phyloP scores from a whole-genome alignment of 202 grass and related monocot species.

The Thinopyrum obtusiflorum region DNA sequence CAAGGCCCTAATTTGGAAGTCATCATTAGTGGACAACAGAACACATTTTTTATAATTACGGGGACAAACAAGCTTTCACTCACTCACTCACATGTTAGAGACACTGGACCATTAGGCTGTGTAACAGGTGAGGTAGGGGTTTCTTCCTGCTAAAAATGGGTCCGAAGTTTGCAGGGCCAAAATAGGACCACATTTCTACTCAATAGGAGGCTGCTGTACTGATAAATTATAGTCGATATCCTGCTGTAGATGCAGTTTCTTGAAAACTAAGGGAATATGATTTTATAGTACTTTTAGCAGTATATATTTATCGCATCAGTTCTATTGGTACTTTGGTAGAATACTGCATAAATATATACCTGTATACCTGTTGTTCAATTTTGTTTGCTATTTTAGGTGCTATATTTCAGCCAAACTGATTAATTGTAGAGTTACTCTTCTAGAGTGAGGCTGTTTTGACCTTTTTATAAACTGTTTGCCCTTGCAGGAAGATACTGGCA shows the following conservation, averaged over 20 bases:
- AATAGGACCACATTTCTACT: neutral
- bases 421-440: neutral
- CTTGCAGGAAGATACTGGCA: constrained; percentile 86
- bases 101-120: neutral
- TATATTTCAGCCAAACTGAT: neutral
- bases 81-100: neutral
- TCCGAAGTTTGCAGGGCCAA: neutral
- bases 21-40: neutral
- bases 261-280: neutral
- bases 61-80: neutral
- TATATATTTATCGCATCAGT: neutral
- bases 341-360: neutral
- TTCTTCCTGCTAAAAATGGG: neutral
- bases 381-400: constrained; percentile 7
- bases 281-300: neutral
- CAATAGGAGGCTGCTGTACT: neutral
- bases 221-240: neutral
- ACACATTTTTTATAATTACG: neutral
- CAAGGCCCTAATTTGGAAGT: constrained; percentile 1
- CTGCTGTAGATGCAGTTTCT: neutral
- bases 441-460: neutral
- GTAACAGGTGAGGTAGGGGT: neutral
- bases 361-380: neutral
- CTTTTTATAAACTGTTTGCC: constrained; percentile 7
- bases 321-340: neutral